phyloP scores from a whole-genome alignment of 768 basidiomycete genomes.

The Lentinula guzmanii region DNA sequence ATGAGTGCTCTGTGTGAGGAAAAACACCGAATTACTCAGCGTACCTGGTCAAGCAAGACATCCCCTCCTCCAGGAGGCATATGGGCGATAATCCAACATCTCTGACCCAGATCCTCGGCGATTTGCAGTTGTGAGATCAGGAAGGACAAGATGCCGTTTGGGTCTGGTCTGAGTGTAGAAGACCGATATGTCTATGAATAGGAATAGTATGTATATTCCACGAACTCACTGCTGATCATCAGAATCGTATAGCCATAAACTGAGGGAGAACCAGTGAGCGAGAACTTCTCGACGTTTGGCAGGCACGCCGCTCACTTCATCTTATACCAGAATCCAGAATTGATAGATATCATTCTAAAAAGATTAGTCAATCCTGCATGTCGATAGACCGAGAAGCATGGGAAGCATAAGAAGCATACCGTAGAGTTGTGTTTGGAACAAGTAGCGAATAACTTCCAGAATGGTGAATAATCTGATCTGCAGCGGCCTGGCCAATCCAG shows the following conservation, averaged over 20 bases:
- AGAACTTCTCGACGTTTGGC: background rate
- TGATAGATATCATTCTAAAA: constrained; percentile 50
- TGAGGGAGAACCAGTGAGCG: constrained; percentile 11
- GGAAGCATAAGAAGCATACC: constrained; percentile 21
- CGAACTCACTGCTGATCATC: constrained; percentile 35
- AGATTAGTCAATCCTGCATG: background rate
- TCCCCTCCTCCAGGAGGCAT: constrained; percentile 49
- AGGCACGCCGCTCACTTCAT: constrained; percentile 33
- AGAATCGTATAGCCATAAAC: constrained; percentile 58
- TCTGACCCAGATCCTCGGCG: constrained; percentile 54
- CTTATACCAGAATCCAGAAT: constrained; percentile 59
- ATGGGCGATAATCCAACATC: constrained; percentile 59
- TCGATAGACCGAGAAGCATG: background rate
- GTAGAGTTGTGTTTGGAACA: constrained; percentile 42
- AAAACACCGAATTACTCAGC: background rate
- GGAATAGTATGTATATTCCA: background rate
- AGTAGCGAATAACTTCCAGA: constrained; percentile 52
- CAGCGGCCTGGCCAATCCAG: constrained; percentile 40
- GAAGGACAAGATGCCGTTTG: constrained; percentile 55
- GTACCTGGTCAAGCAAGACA: constrained; percentile 45
- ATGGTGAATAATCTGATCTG: constrained; percentile 34
- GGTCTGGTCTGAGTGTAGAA: constrained; percentile 35
- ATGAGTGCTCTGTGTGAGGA: background rate
- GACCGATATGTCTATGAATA: background rate
- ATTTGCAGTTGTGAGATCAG: constrained; percentile 46